Percentiles rank a stretch among this genome's conserved stretches.
phyloP scores from a whole-genome alignment of 108 stramenopile genomes.

The Fragilariopsis cylindrus region DNA sequence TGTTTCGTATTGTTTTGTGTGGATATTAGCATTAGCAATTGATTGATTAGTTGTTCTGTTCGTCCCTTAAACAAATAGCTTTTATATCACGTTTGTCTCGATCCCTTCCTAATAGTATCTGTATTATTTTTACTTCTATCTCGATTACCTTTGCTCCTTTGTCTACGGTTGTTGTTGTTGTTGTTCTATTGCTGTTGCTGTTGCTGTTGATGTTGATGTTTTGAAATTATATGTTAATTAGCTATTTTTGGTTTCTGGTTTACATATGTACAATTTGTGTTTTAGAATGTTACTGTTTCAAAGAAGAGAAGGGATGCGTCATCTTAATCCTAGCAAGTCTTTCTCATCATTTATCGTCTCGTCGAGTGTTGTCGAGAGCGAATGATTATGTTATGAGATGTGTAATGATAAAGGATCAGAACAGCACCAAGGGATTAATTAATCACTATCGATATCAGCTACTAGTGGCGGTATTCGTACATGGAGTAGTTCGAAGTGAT shows the following conservation, averaged over 20 bases:
- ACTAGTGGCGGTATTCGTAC: too few relatives aligned
- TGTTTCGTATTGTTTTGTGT: not conserved
- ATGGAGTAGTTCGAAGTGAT: too few relatives aligned
- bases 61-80: too few relatives aligned
- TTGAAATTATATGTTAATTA: not conserved
- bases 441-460: too few relatives aligned
- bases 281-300: not conserved
- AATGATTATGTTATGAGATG: not conserved
- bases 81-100: too few relatives aligned
- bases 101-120: not conserved
- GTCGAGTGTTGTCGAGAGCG: conserved; percentile 7
- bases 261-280: not conserved
- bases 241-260: conserved; percentile 13
- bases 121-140: not conserved
- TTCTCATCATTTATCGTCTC: conserved; percentile 17
- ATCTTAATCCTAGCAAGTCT: conserved; percentile 1
- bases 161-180: not conserved
- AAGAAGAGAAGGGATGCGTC: conserved; percentile 5
- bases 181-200: not conserved
- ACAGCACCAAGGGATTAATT: too few relatives aligned
- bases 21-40: not conserved
- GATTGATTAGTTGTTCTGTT: too few relatives aligned
- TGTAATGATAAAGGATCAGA: too few relatives aligned
- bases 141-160: not conserved
- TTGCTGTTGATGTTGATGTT: not conserved